Conservation (phyloP, 2,329 filamentous ascomycete species). For the Epicoccum sorghinum region DNA sequence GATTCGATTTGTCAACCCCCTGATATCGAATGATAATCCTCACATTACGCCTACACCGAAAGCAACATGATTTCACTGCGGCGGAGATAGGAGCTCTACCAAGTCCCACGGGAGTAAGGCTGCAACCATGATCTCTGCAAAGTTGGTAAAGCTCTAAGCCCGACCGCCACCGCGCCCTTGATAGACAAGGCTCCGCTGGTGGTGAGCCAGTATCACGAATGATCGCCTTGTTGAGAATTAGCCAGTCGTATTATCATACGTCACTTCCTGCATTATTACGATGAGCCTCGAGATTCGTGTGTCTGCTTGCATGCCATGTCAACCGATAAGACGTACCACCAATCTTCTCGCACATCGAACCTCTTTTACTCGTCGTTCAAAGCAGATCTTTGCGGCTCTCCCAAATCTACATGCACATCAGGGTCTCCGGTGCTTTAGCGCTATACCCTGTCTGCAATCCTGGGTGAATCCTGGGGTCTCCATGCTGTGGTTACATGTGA, state of each 20-base stretch:
- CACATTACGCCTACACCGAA: no score
- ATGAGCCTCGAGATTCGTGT: background rate
- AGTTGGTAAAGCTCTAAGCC: background rate
- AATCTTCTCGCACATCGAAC: background rate
- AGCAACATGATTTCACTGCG: background rate
- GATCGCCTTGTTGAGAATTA: conserved; percentile 1
- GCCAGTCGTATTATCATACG: background rate
- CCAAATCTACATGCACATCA: conserved; percentile 1
- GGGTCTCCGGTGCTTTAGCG: background rate
- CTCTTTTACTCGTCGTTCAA: background rate
- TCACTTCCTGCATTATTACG: conserved; percentile 6
- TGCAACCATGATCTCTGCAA: background rate
- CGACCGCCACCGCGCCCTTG: background rate
- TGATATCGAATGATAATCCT: no score
- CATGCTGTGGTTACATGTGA: conserved; percentile 8
- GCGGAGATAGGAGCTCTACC: background rate
- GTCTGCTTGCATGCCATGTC: background rate
- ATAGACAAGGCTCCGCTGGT: background rate
- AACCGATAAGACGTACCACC: conserved; percentile 1
- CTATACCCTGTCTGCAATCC: conserved; percentile 6
- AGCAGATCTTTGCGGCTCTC: conserved; percentile 19
- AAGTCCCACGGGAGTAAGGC: background rate
- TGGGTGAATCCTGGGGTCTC: background rate
- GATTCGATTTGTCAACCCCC: background rate
- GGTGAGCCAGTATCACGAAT: background rate